These are phyloP conservation scores for Fraxinus baroniana DNA, from an alignment of 305 asterid genomes.

Conservation along the genomic window DNA sequence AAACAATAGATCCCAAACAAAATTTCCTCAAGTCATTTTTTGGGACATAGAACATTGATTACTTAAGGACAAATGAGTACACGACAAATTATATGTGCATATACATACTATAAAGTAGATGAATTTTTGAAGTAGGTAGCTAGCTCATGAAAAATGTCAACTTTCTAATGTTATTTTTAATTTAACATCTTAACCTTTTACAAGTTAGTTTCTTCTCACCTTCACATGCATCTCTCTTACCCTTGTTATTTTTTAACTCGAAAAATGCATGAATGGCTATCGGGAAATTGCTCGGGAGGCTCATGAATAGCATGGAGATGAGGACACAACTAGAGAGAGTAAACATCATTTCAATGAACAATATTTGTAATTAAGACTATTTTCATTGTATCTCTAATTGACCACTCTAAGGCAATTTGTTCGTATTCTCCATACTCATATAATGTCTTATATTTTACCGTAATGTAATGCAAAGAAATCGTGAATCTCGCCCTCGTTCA, in stretches of 20 bases:
- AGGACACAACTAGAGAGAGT: background rate
- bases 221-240: background rate
- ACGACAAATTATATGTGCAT: conserved; percentile 22
- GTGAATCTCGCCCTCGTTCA: background rate
- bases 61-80: conserved; percentile 30
- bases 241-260: background rate
- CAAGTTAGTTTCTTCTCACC: background rate
- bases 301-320: background rate
- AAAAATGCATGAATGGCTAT: background rate
- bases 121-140: background rate
- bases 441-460: too few relatives aligned
- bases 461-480: too few relatives aligned
- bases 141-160: background rate
- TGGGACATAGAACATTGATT: conserved; percentile 33
- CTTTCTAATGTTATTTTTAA: background rate
- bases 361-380: too few relatives aligned
- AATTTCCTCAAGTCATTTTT: conserved; percentile 6
- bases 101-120: background rate
- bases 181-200: background rate
- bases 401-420: background rate
- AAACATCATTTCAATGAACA: background rate
- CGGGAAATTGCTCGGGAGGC: background rate
- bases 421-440: too few relatives aligned
- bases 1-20: conserved; percentile 23
- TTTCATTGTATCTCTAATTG: background rate